Evolutionary conservation across 2,329 filamentous ascomycete genomes (phyloP), one percentile per base, ranked within the genome.

Genomic region (Calonectria pseudoturangicola): DNA sequence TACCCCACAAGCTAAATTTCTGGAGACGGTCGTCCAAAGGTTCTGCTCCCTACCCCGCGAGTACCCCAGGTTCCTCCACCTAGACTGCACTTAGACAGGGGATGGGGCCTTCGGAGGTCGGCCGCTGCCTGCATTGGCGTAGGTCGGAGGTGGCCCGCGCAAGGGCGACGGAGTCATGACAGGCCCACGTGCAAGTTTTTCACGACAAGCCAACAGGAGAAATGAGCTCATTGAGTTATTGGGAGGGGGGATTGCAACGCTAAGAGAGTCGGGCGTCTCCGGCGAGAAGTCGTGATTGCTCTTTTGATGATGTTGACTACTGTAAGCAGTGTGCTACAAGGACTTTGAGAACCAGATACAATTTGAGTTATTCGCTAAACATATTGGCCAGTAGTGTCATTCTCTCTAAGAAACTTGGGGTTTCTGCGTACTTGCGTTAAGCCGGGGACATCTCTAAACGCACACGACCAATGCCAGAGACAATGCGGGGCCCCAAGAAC

Each of bases 1-100:
- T 63, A 63, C 58, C 58, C 58, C 58, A 63, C 39, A 63, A 63
- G 4, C 25, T 47, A 33, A 63, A 45, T 47, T 28, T 47, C 41
- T 43, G 58, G 41, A 63, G 58, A 63, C 47, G 39, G 8, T 3
- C 4, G 25, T 43, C 43, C 25, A 7, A 33, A 33, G 39, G 39
- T 4, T 18, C 54, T 60, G 36, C 6, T 27, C 13, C 3, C 28
- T 63, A 47, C 58, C 58, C 58, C 58, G 58, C 58, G 41, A 13
- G 15, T 60, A 41, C 36, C 25, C 58, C 41, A 47, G 58, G 25
- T 16, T 63, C 25, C 58, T 45, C 58, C 58, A 47, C 39, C 27
- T 9, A 27, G 36, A n/a, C 27, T 21, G 27, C n/a, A 36, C 33
- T 43, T 33, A 15, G 27, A 45, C 58, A 45, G 58, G 39, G 58